Base-by-base conservation (phyloP, 2,329 filamentous ascomycete genomes). In the Hortaea werneckii region DNA sequence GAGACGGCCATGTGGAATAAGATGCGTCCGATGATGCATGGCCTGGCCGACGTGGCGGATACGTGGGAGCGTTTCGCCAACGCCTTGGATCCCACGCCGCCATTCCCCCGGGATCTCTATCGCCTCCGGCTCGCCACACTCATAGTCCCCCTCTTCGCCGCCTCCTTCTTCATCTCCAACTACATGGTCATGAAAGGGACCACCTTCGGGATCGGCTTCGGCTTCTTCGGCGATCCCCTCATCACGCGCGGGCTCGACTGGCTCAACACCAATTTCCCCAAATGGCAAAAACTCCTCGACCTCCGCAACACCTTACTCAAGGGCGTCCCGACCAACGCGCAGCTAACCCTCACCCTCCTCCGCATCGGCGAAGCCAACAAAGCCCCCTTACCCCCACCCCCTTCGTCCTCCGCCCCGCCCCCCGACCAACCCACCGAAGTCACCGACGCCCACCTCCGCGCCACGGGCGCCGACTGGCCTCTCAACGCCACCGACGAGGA, bases 301-400 rank as follows among this genome's bases (percentile, higher is more conserved):
- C 66, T 87, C 8, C 76, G 83, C 49, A 87, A 87, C 52, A 87
- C 83, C 0, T 62, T 92, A 1, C 77, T 94, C 42, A 86, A 84
- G 59, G 85, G 86, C 2, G 81, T 92, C 0, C 87, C 87, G 1
- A 94, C 87, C 1, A 92, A 94, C 59, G 85, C 86, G 3, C 87
- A 94, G 58, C 76, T 94, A 12, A 81, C 86, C 0, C 69, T 94
- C 28, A 94, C 87, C 0, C 73, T 94, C 1, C 77, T 94, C 8
- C 83, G 87, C 5, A 80, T 90, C 29, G 87, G 86, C 37, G 87
- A 94, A 65, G 78, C 78, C 8, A 89, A 89, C 65, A 84, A 85
- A 53, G 82, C 85, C 0, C 87, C 87, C 0, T 65, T 94, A 0
- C 85, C 86, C 29, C 71, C 77, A 8, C 76, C 77, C 20, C 76